Evolutionary conservation across 805 yeast genomes (phyloP).

Genomic region (Candida schatavii): DNA sequence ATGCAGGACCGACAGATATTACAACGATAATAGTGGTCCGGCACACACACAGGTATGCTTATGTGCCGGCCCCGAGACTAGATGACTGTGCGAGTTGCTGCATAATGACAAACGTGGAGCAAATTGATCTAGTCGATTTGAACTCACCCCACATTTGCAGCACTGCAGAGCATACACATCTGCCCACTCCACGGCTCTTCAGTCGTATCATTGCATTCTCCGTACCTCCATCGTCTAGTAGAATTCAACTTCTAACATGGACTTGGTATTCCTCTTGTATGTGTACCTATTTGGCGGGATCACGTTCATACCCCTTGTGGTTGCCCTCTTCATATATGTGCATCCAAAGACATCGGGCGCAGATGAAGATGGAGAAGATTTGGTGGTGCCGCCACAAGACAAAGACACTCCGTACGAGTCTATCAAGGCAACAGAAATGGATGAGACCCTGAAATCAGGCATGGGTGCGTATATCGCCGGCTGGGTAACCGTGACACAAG

Average conservation of each 20-base stretch:
- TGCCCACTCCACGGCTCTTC: too few relatives aligned
- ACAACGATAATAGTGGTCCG: too few relatives aligned
- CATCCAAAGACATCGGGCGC: conserved; percentile 32
- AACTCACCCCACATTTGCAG: not conserved
- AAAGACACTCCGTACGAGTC: conserved; percentile 28
- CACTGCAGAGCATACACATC: too few relatives aligned
- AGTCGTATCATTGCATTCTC: too few relatives aligned
- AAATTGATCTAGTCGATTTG: not conserved
- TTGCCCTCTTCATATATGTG: conserved; percentile 37
- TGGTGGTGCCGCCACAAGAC: conserved; percentile 13
- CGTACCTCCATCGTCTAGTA: too few relatives aligned
- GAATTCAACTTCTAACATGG: conserved; percentile 7
- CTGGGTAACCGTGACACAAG: conserved; percentile 83
- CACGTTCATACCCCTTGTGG: conserved; percentile 66
- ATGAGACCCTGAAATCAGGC: conserved; percentile 59
- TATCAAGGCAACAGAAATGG: conserved; percentile 61
- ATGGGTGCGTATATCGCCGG: conserved; percentile 65
- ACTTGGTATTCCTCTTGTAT: conserved; percentile 27
- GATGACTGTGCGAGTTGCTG: too few relatives aligned
- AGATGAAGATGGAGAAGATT: conserved; percentile 12
- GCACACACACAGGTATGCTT: too few relatives aligned
- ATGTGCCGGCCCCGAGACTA: too few relatives aligned
- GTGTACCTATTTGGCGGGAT: conserved; percentile 76
- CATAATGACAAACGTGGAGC: not conserved
- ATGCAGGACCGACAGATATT: too few relatives aligned